These are phyloP conservation scores for Suillus luteus DNA, from an alignment of 768 basidiomycete genomes.

Conservation along the genomic window DNA sequence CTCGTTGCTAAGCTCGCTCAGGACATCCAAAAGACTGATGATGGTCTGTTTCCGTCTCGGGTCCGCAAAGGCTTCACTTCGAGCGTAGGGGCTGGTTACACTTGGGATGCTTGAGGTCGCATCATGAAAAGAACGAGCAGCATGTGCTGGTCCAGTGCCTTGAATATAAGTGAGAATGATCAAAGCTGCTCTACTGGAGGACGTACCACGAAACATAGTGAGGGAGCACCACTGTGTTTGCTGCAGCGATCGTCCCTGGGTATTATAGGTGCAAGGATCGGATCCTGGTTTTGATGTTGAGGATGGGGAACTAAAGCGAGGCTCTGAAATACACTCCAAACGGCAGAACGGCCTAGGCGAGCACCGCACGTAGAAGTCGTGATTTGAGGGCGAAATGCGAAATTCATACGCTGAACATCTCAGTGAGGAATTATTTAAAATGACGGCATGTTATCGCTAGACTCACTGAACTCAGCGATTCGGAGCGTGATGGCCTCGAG, in stretches of 20 bases:
- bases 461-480: conserved; percentile 33
- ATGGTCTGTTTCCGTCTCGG: conserved; percentile 48
- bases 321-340: conserved; percentile 35
- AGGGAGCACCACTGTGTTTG: neutral
- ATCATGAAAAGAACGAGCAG: conserved; percentile 31
- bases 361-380: conserved; percentile 33
- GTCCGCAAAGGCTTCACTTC: conserved; percentile 28
- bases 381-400: conserved; percentile 31
- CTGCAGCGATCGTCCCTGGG: neutral
- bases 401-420: conserved; percentile 38
- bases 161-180: conserved; percentile 14
- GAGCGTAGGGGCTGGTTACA: conserved; percentile 32
- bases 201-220: conserved; percentile 36
- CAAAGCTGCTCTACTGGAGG: conserved; percentile 25
- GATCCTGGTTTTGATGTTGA: conserved; percentile 7
- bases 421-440: conserved; percentile 28
- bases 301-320: conserved; percentile 11
- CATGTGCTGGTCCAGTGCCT: conserved; percentile 13
- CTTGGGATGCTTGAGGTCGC: conserved; percentile 26
- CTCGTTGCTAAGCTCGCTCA: conserved; percentile 47
- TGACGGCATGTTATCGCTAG: conserved; percentile 36
- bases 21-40: conserved; percentile 47
- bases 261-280: conserved; percentile 3
- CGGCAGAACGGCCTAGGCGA: conserved; percentile 38
- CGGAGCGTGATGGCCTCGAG: conserved; percentile 40